These are phyloP conservation scores for Nothopassalora personata DNA, from an alignment of 2,329 filamentous ascomycete species.

Conservation along the genomic window DNA sequence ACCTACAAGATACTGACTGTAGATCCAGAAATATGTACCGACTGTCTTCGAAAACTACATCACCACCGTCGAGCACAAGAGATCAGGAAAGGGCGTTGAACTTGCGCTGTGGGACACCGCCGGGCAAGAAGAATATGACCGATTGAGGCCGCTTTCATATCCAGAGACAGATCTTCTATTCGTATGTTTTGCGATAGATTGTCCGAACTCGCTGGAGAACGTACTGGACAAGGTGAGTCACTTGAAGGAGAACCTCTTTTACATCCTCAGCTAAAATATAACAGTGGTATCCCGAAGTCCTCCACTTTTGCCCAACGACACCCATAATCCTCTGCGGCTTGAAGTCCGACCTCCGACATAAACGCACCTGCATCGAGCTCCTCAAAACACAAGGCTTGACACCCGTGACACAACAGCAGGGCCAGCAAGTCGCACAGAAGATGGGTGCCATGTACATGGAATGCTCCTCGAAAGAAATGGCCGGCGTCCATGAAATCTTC, in stretches of 20 bases:
- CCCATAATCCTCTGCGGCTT: slow-evolving; percentile 92
- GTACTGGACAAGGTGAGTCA: slow-evolving; percentile 90
- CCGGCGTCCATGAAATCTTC: slow-evolving; percentile 93
- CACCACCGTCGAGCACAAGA: slow-evolving; percentile 84
- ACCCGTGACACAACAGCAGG: slow-evolving; percentile 87
- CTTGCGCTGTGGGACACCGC: slow-evolving; percentile 97
- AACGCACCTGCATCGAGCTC: slow-evolving; percentile 95
- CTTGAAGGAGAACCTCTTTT: background rate
- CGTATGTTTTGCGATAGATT: slow-evolving; percentile 98
- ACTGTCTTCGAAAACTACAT: slow-evolving; percentile 99
- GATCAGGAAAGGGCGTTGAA: slow-evolving; percentile 89
- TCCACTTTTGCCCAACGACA: slow-evolving; percentile 97
- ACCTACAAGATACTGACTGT: slow-evolving; percentile 14
- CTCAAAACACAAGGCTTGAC: slow-evolving; percentile 97
- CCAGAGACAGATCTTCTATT: slow-evolving; percentile 97
- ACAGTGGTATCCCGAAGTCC: slow-evolving; percentile 97
- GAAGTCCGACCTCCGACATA: slow-evolving; percentile 92
- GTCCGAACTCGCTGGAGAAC: slow-evolving; percentile 95
- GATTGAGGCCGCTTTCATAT: slow-evolving; percentile 90
- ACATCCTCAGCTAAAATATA: slow-evolving; percentile 10
- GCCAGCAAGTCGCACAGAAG: slow-evolving; percentile 77
- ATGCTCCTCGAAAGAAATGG: slow-evolving; percentile 97
- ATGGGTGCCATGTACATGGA: slow-evolving; percentile 97
- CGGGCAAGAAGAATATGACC: slow-evolving; percentile 97
- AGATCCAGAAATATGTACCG: slow-evolving; percentile 88